Evolutionary conservation across 2,329 filamentous ascomycete genomes (phyloP), one percentile per base, ranked within the genome.

Genomic region (Helicocarpus griseus): DNA sequence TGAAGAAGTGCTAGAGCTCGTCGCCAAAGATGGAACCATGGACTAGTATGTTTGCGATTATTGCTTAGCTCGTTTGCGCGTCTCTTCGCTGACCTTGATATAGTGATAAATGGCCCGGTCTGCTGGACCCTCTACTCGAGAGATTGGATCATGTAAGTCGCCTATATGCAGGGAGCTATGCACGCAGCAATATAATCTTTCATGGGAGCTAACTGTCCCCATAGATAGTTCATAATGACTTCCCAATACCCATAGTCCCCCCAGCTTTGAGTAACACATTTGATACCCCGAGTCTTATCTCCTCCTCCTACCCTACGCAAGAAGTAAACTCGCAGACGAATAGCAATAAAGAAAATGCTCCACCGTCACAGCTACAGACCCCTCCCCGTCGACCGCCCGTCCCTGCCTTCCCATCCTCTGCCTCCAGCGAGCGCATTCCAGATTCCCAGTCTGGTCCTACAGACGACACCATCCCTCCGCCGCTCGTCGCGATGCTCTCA

Each of bases 221-320:
- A 48, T 38, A 94, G 87, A 91, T 89, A 58, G 80, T 86, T 38
- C 79, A 80, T 66, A 77, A 82, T 64, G 83, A 85, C 49, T 95
- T 95, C 61, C 82, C 86, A 39, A 83, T 85, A 59, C 86, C 86
- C 9, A 75, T 73, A 49, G 69, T 81, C 49, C 76, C 72, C 40
- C 67, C 70, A 54, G 62, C 71, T 59, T 63, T 72, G 50, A 63
- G 71, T 53, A 62, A 64, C 58, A 69, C 64, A 55, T 71, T 54
- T 56, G 57, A 56, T 60, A 55, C 56, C 54, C 11, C 39, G 9
- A 29, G 49, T 60, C 61, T 36, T 63, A 59, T 45, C 56, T 55
- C 35, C 60, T 58, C 38, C 53, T 56, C 26, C 59, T 56, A 49
- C 58, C 55, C 29, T 54, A 51, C 49, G 53, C 52, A 60, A 57